Evolutionary conservation across 257 asterid genomes (phyloP).

Genomic region (Lavandula angustifolia): DNA sequence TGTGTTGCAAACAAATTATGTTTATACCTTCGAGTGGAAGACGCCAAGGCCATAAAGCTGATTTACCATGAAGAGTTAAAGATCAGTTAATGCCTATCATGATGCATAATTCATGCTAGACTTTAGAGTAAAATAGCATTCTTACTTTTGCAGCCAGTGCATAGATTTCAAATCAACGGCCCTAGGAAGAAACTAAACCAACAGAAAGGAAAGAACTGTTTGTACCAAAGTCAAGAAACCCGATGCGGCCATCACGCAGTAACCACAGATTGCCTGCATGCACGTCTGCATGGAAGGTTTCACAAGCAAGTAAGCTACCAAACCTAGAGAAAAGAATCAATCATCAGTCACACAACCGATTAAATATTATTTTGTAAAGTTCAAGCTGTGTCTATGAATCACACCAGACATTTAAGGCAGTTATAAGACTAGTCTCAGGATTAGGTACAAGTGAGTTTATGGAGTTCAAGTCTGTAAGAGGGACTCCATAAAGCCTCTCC

Average conservation of each 20-base stretch:
- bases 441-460: conserved; percentile 76
- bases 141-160: not conserved
- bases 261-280: conserved; percentile 98
- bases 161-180: conserved; percentile 5
- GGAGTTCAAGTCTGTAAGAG: conserved; percentile 91
- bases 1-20: conserved; percentile 37
- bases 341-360: conserved; percentile 8
- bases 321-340: conserved; percentile 54
- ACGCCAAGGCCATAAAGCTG: not conserved
- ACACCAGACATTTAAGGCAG: conserved; percentile 96
- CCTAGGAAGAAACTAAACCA: conserved; percentile 5
- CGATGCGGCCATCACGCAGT: conserved; percentile 96
- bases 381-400: conserved; percentile 31
- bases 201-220: not conserved
- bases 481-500: conserved; percentile 99
- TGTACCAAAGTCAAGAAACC: conserved; percentile 95
- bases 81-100: not conserved
- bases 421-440: conserved; percentile 89
- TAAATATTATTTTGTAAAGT: conserved; percentile 15
- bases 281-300: conserved; percentile 93
- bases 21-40: conserved; percentile 12
- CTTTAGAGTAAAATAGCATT: not conserved
- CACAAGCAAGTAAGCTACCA: conserved; percentile 96
- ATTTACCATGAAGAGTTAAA: not conserved
- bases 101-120: not conserved